These are phyloP conservation scores for Mucor plumbeus DNA, from an alignment of 371 early-diverging fungal genomes.

Conservation along the genomic window DNA sequence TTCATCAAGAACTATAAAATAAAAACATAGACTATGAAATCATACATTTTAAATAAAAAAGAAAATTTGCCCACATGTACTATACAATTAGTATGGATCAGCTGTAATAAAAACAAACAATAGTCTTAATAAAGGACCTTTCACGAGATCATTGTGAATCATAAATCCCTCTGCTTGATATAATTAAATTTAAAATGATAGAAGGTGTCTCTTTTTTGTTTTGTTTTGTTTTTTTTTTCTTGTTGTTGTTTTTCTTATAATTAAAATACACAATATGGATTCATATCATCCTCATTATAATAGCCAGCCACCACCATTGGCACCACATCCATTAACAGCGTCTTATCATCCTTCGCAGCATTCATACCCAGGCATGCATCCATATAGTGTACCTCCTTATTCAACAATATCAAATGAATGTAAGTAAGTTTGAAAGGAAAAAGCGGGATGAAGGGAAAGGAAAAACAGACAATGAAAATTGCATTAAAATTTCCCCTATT, in stretches of 20 bases:
- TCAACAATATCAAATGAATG: conserved; percentile 2
- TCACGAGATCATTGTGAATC: conserved; percentile 17
- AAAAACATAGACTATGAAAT: background rate
- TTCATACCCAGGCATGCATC: background rate
- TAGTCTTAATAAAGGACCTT: conserved; percentile 1
- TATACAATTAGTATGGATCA: background rate
- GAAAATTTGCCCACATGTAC: background rate
- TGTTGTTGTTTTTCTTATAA: background rate
- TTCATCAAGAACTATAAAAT: conserved; percentile 34
- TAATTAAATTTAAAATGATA: background rate
- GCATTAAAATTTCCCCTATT: background rate
- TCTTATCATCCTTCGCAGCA: conserved; percentile 3
- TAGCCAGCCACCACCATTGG: conserved; percentile 1
- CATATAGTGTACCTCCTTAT: conserved; percentile 6
- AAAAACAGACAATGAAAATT: background rate
- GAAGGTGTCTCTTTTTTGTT: background rate
- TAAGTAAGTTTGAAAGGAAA: background rate
- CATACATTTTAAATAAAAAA: conserved; percentile 3
- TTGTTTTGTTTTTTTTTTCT: background rate
- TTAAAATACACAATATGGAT: background rate
- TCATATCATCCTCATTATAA: background rate
- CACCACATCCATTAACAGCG: background rate
- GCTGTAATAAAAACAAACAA: conserved; percentile 11
- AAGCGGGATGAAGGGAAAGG: background rate
- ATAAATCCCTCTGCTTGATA: conserved; percentile 3